Percentiles rank a stretch among this genome's conserved stretches.
Evolutionary conservation across 2,329 filamentous ascomycete species (phyloP).

Genomic region (Claviceps capensis): DNA sequence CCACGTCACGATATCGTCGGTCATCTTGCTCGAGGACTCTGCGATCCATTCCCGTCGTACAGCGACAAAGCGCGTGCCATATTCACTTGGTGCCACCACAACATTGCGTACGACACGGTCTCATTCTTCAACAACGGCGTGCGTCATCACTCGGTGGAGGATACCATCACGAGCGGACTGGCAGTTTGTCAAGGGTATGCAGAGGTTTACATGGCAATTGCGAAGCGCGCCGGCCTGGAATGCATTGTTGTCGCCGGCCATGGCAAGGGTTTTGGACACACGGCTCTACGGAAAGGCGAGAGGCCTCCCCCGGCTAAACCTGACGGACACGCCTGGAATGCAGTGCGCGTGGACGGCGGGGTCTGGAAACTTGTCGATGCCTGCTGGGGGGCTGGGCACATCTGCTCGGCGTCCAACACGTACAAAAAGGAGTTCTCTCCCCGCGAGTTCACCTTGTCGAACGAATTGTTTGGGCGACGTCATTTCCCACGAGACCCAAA

Average conservation of each 20-base stretch:
- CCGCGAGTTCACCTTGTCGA: slow-evolving; percentile 43
- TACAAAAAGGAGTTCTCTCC: slow-evolving; percentile 61
- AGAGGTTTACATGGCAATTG: slow-evolving; percentile 65
- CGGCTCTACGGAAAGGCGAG: slow-evolving; percentile 46
- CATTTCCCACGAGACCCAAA: slow-evolving; percentile 62
- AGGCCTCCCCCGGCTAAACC: slow-evolving; percentile 49
- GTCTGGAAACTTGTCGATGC: slow-evolving; percentile 85
- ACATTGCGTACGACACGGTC: slow-evolving; percentile 70
- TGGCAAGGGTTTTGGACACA: slow-evolving; percentile 75
- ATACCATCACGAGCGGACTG: slow-evolving; percentile 61
- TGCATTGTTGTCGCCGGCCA: slow-evolving; percentile 62
- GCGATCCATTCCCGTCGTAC: slow-evolving; percentile 60
- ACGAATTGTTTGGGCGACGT: slow-evolving; percentile 66
- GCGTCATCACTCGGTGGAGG: slow-evolving; percentile 51
- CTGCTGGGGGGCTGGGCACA: slow-evolving; percentile 80
- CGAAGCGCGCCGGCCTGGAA: slow-evolving; percentile 65
- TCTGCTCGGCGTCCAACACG: slow-evolving; percentile 34
- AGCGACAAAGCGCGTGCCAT: slow-evolving; percentile 90
- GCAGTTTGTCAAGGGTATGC: slow-evolving; percentile 92
- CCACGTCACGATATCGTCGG: slow-evolving; percentile 51
- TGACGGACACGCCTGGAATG: slow-evolving; percentile 80
- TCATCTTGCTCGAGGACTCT: slow-evolving; percentile 67
- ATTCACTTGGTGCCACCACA: slow-evolving; percentile 93
- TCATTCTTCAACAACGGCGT: slow-evolving; percentile 65
- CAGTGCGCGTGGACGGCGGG: slow-evolving; percentile 71